These are phyloP conservation scores for Rosa multiflora DNA, from an alignment of 306 rosid species.

Conservation along the genomic window DNA sequence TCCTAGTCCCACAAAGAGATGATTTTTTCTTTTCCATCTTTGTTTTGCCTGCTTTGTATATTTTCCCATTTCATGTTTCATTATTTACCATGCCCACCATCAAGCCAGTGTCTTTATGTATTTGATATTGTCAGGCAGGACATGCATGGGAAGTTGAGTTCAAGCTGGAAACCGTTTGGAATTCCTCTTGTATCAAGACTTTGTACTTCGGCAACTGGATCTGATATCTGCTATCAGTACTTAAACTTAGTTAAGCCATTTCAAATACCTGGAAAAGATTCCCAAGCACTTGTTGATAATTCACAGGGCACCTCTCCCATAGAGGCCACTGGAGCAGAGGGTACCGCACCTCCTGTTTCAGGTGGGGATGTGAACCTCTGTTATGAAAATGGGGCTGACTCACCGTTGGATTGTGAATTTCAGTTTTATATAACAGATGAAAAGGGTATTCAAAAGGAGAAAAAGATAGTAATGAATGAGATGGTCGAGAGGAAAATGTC, in stretches of 20 bases:
- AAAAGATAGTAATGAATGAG: conserved; percentile 57
- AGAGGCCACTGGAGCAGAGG: conserved; percentile 43
- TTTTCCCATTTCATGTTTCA: background rate
- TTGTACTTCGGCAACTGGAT: conserved; percentile 47
- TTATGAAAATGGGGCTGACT: conserved; percentile 37
- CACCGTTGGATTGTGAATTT: conserved; percentile 46
- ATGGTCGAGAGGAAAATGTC: conserved; percentile 41
- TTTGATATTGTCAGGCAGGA: conserved; percentile 61
- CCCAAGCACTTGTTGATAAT: conserved; percentile 35
- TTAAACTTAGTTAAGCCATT: conserved; percentile 63
- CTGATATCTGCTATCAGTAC: conserved; percentile 67
- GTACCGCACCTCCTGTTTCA: conserved; percentile 27
- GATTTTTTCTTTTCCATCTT: background rate
- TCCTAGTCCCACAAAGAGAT: background rate
- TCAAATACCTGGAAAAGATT: conserved; percentile 41
- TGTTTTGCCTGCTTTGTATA: background rate
- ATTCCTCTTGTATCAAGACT: conserved; percentile 75
- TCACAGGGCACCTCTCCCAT: conserved; percentile 40
- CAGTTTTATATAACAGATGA: conserved; percentile 76
- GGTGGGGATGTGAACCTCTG: conserved; percentile 33
- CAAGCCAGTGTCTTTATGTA: conserved; percentile 28
- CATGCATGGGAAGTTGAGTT: conserved; percentile 55
- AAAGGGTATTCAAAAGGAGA: conserved; percentile 57
- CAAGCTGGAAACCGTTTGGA: conserved; percentile 85
- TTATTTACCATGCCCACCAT: conserved; percentile 15